Conservation (phyloP, 805 yeast genomes). For the Candida pseudoglaebosa region DNA sequence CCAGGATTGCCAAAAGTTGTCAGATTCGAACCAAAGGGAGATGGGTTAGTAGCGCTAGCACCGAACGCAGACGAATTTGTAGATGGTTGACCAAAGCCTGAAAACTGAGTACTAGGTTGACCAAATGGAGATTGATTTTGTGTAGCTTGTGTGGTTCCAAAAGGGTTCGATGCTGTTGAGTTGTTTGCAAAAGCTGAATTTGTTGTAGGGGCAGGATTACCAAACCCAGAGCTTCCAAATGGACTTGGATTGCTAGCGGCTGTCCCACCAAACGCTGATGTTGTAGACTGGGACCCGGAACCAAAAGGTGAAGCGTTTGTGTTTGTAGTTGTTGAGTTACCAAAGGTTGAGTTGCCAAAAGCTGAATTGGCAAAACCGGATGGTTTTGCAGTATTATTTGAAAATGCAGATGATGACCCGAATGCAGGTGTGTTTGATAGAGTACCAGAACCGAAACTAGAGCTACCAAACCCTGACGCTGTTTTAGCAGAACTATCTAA, state of each 20-base stretch:
- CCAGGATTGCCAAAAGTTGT: conserved; percentile 15
- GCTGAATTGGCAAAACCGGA: conserved; percentile 9
- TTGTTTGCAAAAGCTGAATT: conserved; percentile 1
- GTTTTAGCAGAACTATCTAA: conserved; percentile 3
- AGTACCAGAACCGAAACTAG: conserved; percentile 7
- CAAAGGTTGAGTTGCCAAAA: conserved; percentile 17
- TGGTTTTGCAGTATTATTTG: conserved; percentile 3
- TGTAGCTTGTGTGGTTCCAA: conserved; percentile 1
- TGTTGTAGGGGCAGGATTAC: conserved; percentile 2
- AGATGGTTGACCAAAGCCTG: too few relatives aligned
- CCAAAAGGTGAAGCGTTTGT: conserved; percentile 11
- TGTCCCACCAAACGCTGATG: not conserved
- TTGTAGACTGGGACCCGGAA: conserved; percentile 6
- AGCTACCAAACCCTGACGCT: conserved; percentile 9
- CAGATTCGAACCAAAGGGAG: conserved; percentile 8
- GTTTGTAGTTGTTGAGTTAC: conserved; percentile 7
- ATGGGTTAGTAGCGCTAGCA: not conserved
- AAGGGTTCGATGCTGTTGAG: conserved; percentile 2
- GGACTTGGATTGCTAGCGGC: conserved; percentile 1
- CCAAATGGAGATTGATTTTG: conserved; percentile 7
- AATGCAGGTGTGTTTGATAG: conserved; percentile 9
- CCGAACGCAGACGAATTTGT: conserved; percentile 1
- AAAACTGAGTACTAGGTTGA: not conserved
- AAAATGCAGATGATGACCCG: conserved; percentile 9
- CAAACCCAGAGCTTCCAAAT: conserved; percentile 13